A percentile compares a stretch with the other conserved stretches of the same genome.
These are phyloP conservation scores for Yamadazyma trypodendri DNA, from an alignment of 1,139 yeast genomes.

Conservation along the genomic window DNA sequence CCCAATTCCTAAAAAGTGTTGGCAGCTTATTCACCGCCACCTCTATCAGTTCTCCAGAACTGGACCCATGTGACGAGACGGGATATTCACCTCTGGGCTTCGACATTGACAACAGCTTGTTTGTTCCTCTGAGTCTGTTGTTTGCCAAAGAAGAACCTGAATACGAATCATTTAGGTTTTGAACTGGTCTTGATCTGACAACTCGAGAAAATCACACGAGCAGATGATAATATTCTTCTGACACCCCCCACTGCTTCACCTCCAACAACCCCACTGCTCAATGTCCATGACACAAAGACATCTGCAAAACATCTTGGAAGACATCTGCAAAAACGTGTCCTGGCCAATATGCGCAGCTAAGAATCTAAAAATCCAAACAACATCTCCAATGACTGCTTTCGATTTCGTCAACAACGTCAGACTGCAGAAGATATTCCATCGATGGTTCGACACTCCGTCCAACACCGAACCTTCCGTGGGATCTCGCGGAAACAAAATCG, in stretches of 20 bases:
- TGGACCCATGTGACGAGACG: background rate
- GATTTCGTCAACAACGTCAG: slow-evolving; percentile 12
- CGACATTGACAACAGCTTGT: too few relatives aligned
- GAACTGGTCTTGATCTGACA: too few relatives aligned
- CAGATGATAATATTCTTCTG: too few relatives aligned
- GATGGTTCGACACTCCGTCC: slow-evolving; percentile 7
- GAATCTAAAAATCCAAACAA: background rate
- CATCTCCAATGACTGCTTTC: slow-evolving; percentile 4
- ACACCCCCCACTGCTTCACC: too few relatives aligned
- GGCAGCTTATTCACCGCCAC: slow-evolving; percentile 8
- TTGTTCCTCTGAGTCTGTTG: too few relatives aligned
- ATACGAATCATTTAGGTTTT: background rate
- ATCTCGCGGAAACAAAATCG: slow-evolving; percentile 15
- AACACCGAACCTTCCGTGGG: slow-evolving; percentile 4
- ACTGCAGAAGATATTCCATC: slow-evolving; percentile 20
- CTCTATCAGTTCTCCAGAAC: slow-evolving; percentile 1
- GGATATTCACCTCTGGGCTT: too few relatives aligned
- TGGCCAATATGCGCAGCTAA: too few relatives aligned
- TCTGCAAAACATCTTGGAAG: too few relatives aligned
- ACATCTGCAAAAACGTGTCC: too few relatives aligned
- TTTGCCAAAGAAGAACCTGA: background rate
- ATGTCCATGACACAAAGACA: too few relatives aligned
- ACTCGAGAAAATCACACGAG: too few relatives aligned
- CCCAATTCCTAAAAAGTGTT: slow-evolving; percentile 12
- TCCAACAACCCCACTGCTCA: too few relatives aligned